Percentiles rank a stretch among this genome's conserved stretches.
Evolutionary conservation across 2,329 filamentous ascomycete species (phyloP).

Genomic region (Xylariaceae sp.): DNA sequence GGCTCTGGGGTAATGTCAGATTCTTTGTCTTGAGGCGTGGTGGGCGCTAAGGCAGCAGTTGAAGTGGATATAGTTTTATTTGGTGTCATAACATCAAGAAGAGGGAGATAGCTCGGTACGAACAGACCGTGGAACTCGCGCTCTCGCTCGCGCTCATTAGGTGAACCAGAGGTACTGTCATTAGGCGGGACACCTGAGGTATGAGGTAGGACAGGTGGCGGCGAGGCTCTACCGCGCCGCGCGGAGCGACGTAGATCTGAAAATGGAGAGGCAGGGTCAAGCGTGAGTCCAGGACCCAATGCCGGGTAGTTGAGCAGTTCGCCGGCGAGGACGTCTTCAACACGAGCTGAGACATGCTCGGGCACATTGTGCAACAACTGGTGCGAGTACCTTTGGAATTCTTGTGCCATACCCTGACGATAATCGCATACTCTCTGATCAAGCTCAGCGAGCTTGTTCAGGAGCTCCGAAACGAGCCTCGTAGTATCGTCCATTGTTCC

Average conservation of each 20-base stretch:
- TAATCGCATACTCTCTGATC: slow-evolving; percentile 64
- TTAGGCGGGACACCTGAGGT: slow-evolving; percentile 47
- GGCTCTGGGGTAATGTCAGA: slow-evolving; percentile 35
- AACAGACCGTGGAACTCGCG: slow-evolving; percentile 68
- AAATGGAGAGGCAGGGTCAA: slow-evolving; percentile 24
- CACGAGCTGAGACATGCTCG: slow-evolving; percentile 52
- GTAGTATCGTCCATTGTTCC: slow-evolving; percentile 55
- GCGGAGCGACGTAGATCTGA: slow-evolving; percentile 26
- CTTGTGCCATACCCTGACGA: slow-evolving; percentile 61
- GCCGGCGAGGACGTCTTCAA: slow-evolving; percentile 55
- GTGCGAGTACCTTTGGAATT: slow-evolving; percentile 63
- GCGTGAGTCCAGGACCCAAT: slow-evolving; percentile 49
- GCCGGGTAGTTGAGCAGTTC: slow-evolving; percentile 54
- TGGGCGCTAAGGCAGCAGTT: slow-evolving; percentile 17
- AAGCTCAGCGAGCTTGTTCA: slow-evolving; percentile 61
- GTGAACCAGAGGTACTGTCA: slow-evolving; percentile 51
- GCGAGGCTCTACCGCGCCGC: slow-evolving; percentile 42
- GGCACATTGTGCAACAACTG: slow-evolving; percentile 57
- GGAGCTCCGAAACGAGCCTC: slow-evolving; percentile 58
- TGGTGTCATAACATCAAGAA: slow-evolving; percentile 58
- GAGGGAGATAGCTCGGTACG: slow-evolving; percentile 66
- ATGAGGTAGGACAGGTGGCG: slow-evolving; percentile 50
- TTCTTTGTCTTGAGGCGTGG: slow-evolving; percentile 28
- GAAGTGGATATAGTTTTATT: slow-evolving; percentile 30
- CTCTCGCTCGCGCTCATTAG: slow-evolving; percentile 61